phyloP scores from a whole-genome alignment of 2,329 filamentous ascomycete species.

The Aspergillus transmontanensis region DNA sequence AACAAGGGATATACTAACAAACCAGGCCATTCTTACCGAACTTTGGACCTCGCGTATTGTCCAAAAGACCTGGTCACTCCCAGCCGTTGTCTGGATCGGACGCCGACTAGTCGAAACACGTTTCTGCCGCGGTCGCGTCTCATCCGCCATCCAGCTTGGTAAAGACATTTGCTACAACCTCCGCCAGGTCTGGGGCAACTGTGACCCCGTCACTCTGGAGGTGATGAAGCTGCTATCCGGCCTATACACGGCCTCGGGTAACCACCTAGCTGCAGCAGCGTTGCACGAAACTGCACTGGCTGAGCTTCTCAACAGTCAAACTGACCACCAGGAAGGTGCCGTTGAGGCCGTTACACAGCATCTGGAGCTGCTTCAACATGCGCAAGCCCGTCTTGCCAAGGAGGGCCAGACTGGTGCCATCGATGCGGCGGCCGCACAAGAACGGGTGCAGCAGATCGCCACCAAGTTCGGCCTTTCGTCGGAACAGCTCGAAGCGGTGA shows the following conservation, averaged over 20 bases:
- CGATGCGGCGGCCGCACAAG: conserved; percentile 26
- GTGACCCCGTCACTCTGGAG: conserved; percentile 51
- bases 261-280: conserved; percentile 33
- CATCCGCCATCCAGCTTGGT: conserved; percentile 50
- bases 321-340: conserved; percentile 22
- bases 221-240: conserved; percentile 54
- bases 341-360: conserved; percentile 32
- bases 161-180: conserved; percentile 61
- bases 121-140: conserved; percentile 51
- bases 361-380: conserved; percentile 32
- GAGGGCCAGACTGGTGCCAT: conserved; percentile 20
- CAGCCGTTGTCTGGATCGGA: conserved; percentile 55
- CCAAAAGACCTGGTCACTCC: conserved; percentile 48
- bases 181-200: conserved; percentile 54
- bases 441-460: conserved; percentile 29
- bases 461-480: conserved; percentile 31
- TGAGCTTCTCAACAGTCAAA: conserved; percentile 31
- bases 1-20: not conserved
- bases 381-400: conserved; percentile 28
- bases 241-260: conserved; percentile 48
- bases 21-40: conserved; percentile 41
- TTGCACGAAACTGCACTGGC: conserved; percentile 35
- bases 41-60: conserved; percentile 52
- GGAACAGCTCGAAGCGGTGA: conserved; percentile 24
- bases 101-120: conserved; percentile 56